Evolutionary conservation across 805 yeast species (phyloP), one percentile per base, ranked within the genome.

Genomic region (Saccharomycopsis vini): DNA sequence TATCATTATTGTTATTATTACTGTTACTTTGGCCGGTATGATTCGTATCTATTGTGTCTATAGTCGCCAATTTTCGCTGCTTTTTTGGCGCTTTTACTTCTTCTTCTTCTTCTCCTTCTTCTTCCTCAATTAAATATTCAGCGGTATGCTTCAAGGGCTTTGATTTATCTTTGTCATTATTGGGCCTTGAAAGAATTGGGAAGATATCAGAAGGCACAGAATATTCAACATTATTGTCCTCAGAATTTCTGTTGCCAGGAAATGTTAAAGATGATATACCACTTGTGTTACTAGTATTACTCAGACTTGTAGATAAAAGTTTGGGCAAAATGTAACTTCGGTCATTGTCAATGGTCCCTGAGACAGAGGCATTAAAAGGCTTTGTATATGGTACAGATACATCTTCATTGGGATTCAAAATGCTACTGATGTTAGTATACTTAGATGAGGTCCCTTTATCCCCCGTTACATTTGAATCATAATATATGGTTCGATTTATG

Each of bases 81-180:
- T 33, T 20, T 15, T 19, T 19, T 24, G 10, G 9, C 3, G 9
- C 3, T 19, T 32, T 22, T 12, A 9, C 32, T n/a, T 16, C 23
- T n/a, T 33, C 32, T 22, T 40, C 36, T 13, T 29, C 22, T 39
- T 39, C 42, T 18, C 18, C 21, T 19, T 29, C 30, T 20, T 39
- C 36, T 2, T 32, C 39, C 36, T 24, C 28, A 24, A 7, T 10
- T 7, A 7, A 6, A 24, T 24, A 6, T 24, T 24, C 28, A 7
- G 6, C 28, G 10, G 10, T 24, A 24, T 24, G 10, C 28, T 7
- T n/a, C n/a, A n/a, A n/a, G n/a, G n/a, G n/a, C n/a, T n/a, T n/a
- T n/a, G n/a, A n/a, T n/a, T n/a, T n/a, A n/a, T n/a, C n/a, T n/a
- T n/a, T n/a, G n/a, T n/a, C n/a, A n/a, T n/a, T n/a, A n/a, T n/a